Percentiles rank a stretch among this genome's conserved stretches.
Conservation (phyloP, 176 grass and related monocot genomes). For the Eragrostis nindensis region DNA sequence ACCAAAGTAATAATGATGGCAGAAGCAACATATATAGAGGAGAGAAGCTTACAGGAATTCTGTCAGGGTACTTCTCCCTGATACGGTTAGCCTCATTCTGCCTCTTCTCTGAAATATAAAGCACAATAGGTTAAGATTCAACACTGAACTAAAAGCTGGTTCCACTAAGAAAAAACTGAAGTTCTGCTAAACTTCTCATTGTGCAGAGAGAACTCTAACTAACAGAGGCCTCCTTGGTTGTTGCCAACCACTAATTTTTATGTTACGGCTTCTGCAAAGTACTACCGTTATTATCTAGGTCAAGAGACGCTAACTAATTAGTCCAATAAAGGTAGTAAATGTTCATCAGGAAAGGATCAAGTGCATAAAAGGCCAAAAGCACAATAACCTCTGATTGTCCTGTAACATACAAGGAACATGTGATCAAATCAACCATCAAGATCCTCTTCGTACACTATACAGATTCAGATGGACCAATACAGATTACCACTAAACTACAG, state of each 20-base stretch:
- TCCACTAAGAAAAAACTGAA: too few species aligned
- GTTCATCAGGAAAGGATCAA: not conserved
- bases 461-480: not conserved
- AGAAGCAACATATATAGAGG: slow-evolving; percentile 3
- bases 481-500: not conserved
- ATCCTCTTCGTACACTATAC: not conserved
- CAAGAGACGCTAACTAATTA: not conserved
- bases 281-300: not conserved
- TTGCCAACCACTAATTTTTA: not conserved
- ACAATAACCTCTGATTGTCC: not conserved
- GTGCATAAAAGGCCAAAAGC: not conserved
- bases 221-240: too few species aligned
- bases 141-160: not conserved
- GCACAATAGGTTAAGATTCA: not conserved
- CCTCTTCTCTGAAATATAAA: slow-evolving; percentile 71
- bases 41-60: slow-evolving; percentile 67
- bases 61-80: slow-evolving; percentile 87
- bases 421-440: not conserved
- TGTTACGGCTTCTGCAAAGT: not conserved
- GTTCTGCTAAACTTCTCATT: too few species aligned
- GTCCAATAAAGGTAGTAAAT: not conserved
- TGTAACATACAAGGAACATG: not conserved
- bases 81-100: slow-evolving; percentile 77
- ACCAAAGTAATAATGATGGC: slow-evolving; percentile 4
- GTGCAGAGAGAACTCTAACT: too few species aligned